phyloP scores from a whole-genome alignment of 148 eudicot genomes.

The Suaeda aralocaspica region DNA sequence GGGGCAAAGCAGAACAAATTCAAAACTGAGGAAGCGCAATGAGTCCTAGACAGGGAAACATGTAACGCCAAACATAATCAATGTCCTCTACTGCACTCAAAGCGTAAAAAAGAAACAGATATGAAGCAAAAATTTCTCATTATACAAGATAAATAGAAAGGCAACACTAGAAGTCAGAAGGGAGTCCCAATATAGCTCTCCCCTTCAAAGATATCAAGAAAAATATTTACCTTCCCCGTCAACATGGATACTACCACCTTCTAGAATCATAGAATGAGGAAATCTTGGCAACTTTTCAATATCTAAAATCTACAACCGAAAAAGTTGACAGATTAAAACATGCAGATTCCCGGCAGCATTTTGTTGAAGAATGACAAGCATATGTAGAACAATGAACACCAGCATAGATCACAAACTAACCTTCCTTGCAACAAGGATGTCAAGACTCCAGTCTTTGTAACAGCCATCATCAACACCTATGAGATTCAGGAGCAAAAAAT shows the following conservation, averaged over 20 bases:
- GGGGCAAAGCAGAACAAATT: neutral
- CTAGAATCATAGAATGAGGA: conserved; percentile 80
- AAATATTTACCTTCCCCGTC: conserved; percentile 77
- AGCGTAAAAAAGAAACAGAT: neutral
- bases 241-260: conserved; percentile 99
- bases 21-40: neutral
- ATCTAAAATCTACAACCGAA: conserved; percentile 49
- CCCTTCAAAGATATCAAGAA: neutral
- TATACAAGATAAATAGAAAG: neutral
- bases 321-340: neutral
- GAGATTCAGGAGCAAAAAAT: conserved; percentile 11
- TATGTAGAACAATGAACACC: neutral
- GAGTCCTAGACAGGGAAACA: conserved; percentile 6
- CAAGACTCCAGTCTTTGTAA: conserved; percentile 87
- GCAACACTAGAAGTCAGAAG: neutral
- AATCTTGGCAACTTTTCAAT: conserved; percentile 80
- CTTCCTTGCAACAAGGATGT: conserved; percentile 80
- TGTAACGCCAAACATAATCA: neutral
- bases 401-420: conserved; percentile 34
- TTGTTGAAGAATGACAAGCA: neutral
- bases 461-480: conserved; percentile 83
- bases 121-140: neutral
- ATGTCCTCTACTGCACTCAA: neutral
- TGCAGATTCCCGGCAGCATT: conserved; percentile 8
- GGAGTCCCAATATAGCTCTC: neutral